Evolutionary conservation across 805 yeast genomes (phyloP).

Genomic region (Schizosaccharomyces osmophilus): DNA sequence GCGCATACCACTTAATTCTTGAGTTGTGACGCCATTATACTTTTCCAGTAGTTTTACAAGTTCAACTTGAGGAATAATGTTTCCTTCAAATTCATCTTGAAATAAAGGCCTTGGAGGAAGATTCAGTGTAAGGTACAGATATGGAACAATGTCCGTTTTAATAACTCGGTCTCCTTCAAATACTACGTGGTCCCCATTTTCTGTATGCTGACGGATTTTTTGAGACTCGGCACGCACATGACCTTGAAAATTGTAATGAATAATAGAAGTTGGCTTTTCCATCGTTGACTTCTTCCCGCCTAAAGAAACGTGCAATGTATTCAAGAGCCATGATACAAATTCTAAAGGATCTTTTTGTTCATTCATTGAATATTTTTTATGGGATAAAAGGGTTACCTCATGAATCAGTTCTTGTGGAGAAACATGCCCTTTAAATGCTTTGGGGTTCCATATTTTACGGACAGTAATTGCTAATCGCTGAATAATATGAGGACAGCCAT

Average conservation of each 20-base stretch:
- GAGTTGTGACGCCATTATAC: slow-evolving; percentile 14
- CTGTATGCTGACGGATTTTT: slow-evolving; percentile 11
- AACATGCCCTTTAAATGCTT: slow-evolving; percentile 32
- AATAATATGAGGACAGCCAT: slow-evolving; percentile 15
- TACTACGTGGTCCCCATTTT: slow-evolving; percentile 8
- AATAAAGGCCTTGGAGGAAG: slow-evolving; percentile 36
- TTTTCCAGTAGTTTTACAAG: slow-evolving; percentile 13
- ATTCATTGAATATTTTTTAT: slow-evolving; percentile 19
- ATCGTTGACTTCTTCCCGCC: slow-evolving; percentile 10
- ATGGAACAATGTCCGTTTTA: slow-evolving; percentile 12
- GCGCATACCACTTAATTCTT: slow-evolving; percentile 16
- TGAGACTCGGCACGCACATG: slow-evolving; percentile 18
- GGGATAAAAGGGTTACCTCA: slow-evolving; percentile 21
- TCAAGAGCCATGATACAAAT: slow-evolving; percentile 37
- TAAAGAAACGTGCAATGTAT: slow-evolving; percentile 18
- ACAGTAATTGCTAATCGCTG: slow-evolving; percentile 22
- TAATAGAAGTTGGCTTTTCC: slow-evolving; percentile 10
- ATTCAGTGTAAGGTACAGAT: slow-evolving; percentile 33
- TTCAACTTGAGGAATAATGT: slow-evolving; percentile 28
- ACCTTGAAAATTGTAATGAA: slow-evolving; percentile 29
- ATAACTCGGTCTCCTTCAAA: slow-evolving; percentile 10
- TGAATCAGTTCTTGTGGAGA: slow-evolving; percentile 45
- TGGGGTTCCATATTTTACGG: slow-evolving; percentile 40
- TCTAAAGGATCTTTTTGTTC: slow-evolving; percentile 27
- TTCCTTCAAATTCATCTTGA: slow-evolving; percentile 22